A percentile compares a stretch with the other conserved stretches of the same genome.
Conservation (phyloP, 257 asterid species). For the Solanum pimpinellifolium region DNA sequence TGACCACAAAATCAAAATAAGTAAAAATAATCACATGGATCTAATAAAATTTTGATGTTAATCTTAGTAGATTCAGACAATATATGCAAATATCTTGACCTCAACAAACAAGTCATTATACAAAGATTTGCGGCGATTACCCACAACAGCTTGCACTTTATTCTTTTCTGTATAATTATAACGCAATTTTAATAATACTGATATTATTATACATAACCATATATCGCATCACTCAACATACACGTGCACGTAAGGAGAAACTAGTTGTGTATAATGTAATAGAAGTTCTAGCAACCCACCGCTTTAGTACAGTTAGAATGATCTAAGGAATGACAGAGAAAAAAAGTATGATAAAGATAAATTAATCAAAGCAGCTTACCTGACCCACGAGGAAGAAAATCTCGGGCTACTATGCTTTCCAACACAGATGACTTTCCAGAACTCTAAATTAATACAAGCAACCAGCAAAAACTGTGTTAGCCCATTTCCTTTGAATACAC, state of each 20-base stretch:
- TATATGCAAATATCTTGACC: background rate
- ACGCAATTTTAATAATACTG: background rate
- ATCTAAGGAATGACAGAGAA: background rate
- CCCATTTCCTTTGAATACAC: background rate
- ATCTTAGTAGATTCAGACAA: background rate
- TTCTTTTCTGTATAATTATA: background rate
- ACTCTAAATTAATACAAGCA: constrained; percentile 38
- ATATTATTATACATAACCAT: background rate
- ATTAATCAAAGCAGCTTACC: constrained; percentile 31
- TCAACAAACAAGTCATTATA: background rate
- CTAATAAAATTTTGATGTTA: background rate
- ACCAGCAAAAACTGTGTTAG: background rate
- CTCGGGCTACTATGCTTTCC: constrained; percentile 90
- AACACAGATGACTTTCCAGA: constrained; percentile 93
- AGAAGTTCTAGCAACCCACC: background rate
- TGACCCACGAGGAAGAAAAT: constrained; percentile 96
- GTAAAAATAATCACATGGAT: background rate
- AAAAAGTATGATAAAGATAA: background rate
- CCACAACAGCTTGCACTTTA: background rate
- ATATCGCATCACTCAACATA: background rate
- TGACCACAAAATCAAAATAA: background rate
- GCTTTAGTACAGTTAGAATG: background rate
- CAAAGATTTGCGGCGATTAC: background rate
- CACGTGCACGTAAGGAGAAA: background rate
- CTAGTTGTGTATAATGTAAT: background rate